These are phyloP conservation scores for Starmerella potacharoeniae DNA, from an alignment of 805 yeast species.

Conservation along the genomic window DNA sequence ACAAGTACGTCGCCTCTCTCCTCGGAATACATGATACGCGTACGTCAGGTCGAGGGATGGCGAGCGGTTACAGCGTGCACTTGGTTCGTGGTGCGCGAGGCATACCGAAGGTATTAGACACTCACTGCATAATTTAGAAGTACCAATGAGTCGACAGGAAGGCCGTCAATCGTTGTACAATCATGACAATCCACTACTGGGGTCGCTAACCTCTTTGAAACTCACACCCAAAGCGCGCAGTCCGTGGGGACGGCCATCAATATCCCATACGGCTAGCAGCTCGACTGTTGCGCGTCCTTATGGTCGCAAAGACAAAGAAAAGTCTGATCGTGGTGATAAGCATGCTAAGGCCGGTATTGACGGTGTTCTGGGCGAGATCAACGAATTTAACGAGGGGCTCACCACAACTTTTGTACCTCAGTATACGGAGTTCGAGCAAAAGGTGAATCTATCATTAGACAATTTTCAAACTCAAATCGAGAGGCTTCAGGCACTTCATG, in stretches of 20 bases:
- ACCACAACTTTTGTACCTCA: conserved; percentile 44
- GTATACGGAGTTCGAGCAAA: conserved; percentile 18
- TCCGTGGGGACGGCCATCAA: conserved; percentile 1
- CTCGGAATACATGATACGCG: too few species aligned
- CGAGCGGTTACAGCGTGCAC: too few species aligned
- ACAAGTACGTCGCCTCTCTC: too few species aligned
- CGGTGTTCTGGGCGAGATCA: conserved; percentile 44
- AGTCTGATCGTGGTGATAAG: not conserved
- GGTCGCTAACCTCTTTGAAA: conserved; percentile 1
- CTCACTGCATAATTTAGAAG: not conserved
- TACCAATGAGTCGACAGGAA: not conserved
- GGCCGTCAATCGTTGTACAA: not conserved
- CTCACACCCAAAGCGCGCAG: not conserved
- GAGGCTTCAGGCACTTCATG: conserved; percentile 21
- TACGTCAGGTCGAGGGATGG: too few species aligned
- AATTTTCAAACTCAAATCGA: conserved; percentile 22
- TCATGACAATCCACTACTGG: not conserved
- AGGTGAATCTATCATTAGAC: conserved; percentile 17
- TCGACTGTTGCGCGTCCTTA: not conserved
- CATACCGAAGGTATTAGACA: too few species aligned
- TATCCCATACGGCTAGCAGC: not conserved
- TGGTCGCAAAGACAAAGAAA: not conserved
- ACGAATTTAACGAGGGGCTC: conserved; percentile 41
- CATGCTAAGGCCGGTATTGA: not conserved
- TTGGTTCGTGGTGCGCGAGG: too few species aligned